Evolutionary conservation across 2,329 filamentous ascomycete species (phyloP), one percentile per base, ranked within the genome.

Genomic region (Aureobasidium sp.): DNA sequence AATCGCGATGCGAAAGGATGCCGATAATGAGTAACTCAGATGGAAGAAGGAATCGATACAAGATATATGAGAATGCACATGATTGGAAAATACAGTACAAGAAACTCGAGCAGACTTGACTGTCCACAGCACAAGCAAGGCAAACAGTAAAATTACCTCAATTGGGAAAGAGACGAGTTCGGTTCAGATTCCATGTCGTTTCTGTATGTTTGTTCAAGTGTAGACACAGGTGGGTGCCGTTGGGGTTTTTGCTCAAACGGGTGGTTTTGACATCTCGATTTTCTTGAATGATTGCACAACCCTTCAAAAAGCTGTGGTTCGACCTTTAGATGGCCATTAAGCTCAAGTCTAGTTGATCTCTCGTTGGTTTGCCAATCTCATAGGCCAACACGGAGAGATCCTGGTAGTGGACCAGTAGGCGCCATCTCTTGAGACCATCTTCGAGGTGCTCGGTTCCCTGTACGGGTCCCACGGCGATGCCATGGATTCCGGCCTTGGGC

Each of bases 321-420:
- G 33, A 1, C 29, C 27, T 43, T 13, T 23, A 47, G 7, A 58
- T 23, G n/a, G 42, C 31, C 42, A 38, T 38, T 29, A 47, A 13
- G 4, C 31, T 31, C 42, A 58, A 40, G n/a, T 43, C 53, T 5
- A 57, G 21, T 21, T 23, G 15, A 45, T 65, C 62, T 31, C 53
- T 57, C 21, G 60, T 63, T 31, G 57, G 58, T 57, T 69, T 73
- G 23, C 67, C 66, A n/a, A 90, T 71, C 70, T 89, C 85, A 73
- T 90, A 92, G 61, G 81, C 85, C 64, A 90, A 68, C 29, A 92
- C 80, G 1, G 82, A 81, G 66, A 89, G 84, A 71, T 90, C 84
- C 61, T 80, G 79, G 69, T 87, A 92, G 69, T 89, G 84, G 71
- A 92, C 73, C 69, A 93, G 81, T 61, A 93, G 65, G 61, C 87